Base-by-base conservation (phyloP, 2,329 filamentous ascomycete genomes). In the Lecanosticta acicola region DNA sequence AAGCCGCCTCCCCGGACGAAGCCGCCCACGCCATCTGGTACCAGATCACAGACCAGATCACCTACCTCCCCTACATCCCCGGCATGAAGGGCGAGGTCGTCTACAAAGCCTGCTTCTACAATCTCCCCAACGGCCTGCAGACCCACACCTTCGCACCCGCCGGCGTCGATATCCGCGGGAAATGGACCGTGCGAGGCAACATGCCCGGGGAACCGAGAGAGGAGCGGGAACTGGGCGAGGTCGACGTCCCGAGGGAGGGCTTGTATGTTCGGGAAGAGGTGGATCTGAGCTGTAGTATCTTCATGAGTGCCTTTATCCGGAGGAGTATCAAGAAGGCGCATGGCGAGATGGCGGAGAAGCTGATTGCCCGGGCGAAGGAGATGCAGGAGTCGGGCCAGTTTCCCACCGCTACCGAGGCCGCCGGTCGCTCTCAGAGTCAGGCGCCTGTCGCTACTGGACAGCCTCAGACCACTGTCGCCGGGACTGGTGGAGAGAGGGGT, bases 191-290 rank as follows among this genome's bases (percentile, higher is more conserved):
- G 3, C 81, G 79, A 37, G 88, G 88, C 8, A 80, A 77, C 8
- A 68, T 85, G 34, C 82, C 83, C 0, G 85, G 83, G 14, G 87
- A 94, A 65, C 77, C 80, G 1, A 71, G 74, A 21, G 76, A 83
- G 58, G 73, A 79, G 0, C 67, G 77, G 9, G 85, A 91, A 68
- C 67, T 86, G 17, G 64, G 64, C 3, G 67, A 85, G 4, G 76
- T 76, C 11, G 50, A 54, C n/a, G 24, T 76, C 0, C 87, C 87
- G 0, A 66, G 74, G 17, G 71, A 79, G 33, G 88, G 87, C 0
- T 70, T 94, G 10, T 94, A 89, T 62, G 71, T 94, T 34, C 76
- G 85, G n/a, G 88, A 94, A 71, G 88, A 94, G 55, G 83, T 93
- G 39, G 83, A 88, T 52, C 81, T 94, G 73, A 78, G 78, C 46